Conservation (phyloP, 345 rosid genomes). For the Pugionium dolabratum region DNA sequence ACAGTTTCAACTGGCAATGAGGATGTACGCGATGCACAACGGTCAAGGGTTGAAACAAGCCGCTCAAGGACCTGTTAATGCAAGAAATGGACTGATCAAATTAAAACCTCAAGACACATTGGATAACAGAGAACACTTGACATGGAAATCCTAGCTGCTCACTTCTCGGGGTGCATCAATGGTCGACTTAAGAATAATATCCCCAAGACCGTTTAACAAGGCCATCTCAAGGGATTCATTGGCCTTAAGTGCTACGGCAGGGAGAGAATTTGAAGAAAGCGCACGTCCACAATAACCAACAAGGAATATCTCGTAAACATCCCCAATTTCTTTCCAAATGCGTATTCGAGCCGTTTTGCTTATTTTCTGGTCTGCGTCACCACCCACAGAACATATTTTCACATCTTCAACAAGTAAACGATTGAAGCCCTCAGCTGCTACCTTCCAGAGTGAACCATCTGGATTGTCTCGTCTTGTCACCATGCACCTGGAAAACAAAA, state of each 20-base stretch:
- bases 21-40: conserved; percentile 96
- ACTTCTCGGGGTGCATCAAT: conserved; percentile 85
- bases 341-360: conserved; percentile 71
- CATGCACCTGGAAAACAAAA: conserved; percentile 68
- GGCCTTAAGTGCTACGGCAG: conserved; percentile 53
- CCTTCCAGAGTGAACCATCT: conserved; percentile 91
- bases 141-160: conserved; percentile 41
- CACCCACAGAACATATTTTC: conserved; percentile 42
- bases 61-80: conserved; percentile 69
- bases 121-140: conserved; percentile 5
- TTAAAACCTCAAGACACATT: conserved; percentile 1
- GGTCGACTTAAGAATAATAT: conserved; percentile 68
- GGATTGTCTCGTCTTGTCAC: conserved; percentile 92
- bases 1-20: conserved; percentile 93
- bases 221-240: conserved; percentile 92
- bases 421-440: conserved; percentile 90
- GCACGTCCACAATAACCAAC: conserved; percentile 96
- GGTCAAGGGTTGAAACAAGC: conserved; percentile 81
- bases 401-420: conserved; percentile 68
- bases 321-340: conserved; percentile 95
- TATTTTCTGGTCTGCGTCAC: conserved; percentile 51
- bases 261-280: conserved; percentile 73
- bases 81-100: conserved; percentile 8
- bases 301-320: conserved; percentile 90
- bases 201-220: conserved; percentile 69